Conservation (phyloP, 331 rosid species). For the Quercus tomentella region DNA sequence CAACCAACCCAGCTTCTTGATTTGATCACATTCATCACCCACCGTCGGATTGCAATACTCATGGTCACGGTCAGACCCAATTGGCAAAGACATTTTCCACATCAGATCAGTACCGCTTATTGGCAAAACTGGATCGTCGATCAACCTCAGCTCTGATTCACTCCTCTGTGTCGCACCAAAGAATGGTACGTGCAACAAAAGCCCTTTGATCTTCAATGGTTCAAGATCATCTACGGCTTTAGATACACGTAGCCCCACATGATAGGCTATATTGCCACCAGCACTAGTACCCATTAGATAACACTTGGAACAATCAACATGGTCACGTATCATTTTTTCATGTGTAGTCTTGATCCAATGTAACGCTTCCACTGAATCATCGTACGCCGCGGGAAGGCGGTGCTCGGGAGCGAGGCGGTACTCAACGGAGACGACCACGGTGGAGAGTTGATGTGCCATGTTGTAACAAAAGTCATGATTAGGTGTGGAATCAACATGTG, state of each 20-base stretch:
- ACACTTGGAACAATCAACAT: too few relatives aligned
- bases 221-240: too few relatives aligned
- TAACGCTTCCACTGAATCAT: slow-evolving; percentile 19
- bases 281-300: too few relatives aligned
- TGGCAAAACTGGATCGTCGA: too few relatives aligned
- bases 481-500: background rate
- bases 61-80: slow-evolving; percentile 29
- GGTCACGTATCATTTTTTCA: too few relatives aligned
- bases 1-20: slow-evolving; percentile 8
- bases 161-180: too few relatives aligned
- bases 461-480: slow-evolving; percentile 17
- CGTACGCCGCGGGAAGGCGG: slow-evolving; percentile 27
- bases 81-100: slow-evolving; percentile 40
- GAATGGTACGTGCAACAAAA: too few relatives aligned
- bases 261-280: too few relatives aligned
- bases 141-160: too few relatives aligned
- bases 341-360: background rate
- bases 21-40: background rate
- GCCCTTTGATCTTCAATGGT: too few relatives aligned
- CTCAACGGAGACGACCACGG: slow-evolving; percentile 13
- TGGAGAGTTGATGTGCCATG: slow-evolving; percentile 14
- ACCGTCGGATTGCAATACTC: slow-evolving; percentile 31
- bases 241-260: too few relatives aligned
- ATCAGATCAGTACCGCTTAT: slow-evolving; percentile 1
- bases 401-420: slow-evolving; percentile 29